Evolutionary conservation across 2,329 filamentous ascomycete genomes (phyloP), one percentile per base, ranked within the genome.

Genomic region (Calonectria honghensis): DNA sequence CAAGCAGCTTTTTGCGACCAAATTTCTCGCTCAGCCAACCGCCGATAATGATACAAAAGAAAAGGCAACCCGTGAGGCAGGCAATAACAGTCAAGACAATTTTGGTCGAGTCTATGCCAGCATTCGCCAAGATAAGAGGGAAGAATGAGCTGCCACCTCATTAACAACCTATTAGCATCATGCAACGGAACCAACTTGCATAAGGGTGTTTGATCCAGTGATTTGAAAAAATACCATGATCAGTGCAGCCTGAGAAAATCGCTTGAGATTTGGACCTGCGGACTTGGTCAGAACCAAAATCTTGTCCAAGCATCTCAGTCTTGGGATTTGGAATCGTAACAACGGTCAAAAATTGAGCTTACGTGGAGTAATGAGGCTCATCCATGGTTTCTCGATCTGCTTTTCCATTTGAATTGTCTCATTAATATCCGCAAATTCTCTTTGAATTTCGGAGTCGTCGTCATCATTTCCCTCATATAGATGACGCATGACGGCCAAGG

Each of bases 171-270:
- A 35, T 4, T 7, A 7, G 6, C 9, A 1, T 4, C 14, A 7
- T 13, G 4, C 13, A 37, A 3, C 7, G n/a, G 31, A 16, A 11
- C 29, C 6, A 16, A 59, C 52, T 59, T 37, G 13, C 52, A 59
- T 37, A 10, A 59, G 52, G 6, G 31, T 59, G 6, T 59, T 35
- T 4, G 52, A 37, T 37, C 31, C 52, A 59, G 52, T 59, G 20
- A 37, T 24, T 11, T 59, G 52, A 24, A n/a, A 37, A n/a, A 59
- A 59, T 10, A 54, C 27, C 51, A 54, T 54, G 29, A 54, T 32
- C 11, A 54, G 20, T 16, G 51, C 51, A 3, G 51, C 29, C 31
- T 54, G 51, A 31, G 51, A 54, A 54, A 54, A 54, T 3, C 51
- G 29, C 27, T 54, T 54, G 16, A 54, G 29, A 54, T 54, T 54